Base-by-base conservation (phyloP, 257 asterid genomes). In the Gentiana macrophylla region DNA sequence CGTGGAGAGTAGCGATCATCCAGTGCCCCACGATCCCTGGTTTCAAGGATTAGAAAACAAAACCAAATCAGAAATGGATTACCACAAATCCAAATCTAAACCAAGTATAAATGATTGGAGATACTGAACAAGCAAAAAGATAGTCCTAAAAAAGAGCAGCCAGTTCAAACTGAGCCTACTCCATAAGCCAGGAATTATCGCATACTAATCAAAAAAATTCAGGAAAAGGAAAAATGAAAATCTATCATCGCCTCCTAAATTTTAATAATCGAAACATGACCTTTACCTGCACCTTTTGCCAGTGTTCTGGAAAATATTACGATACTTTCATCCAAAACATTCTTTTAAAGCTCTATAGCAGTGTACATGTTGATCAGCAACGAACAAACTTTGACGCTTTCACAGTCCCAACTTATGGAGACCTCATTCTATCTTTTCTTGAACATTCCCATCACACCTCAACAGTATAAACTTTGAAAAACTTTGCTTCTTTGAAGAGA, bases 401-500 rank as follows among this genome's bases (percentile, higher is more conserved):
- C 78, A 60, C 70, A 72, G 86, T 64, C 84, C 74, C 80, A 64
- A 77, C 82, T 70, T 71, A 63, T 64, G 78, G 74, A 76, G 52
- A 67, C 70, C 76, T 73, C 67, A 67, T 35, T 57, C 47, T 49
- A 63, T 65, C 77, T 62, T 79, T 82, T 75, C 75, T 72, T 67
- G 73, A 74, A 68, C 76, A 77, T 70, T 82, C 75, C 79, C 93
- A 77, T 61, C 79, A 76, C 64, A 78, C 76, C 74, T 65, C 94
- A 81, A 80, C 78, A 68, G 76, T 77, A 77, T 71, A 76, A 75
- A 79, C 86, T 74, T 80, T 79, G 78, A 73, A 80, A 81, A 70
- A 70, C 79, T 72, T 83, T 78, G 93, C 93, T 67, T 78, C 93
- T 71, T 83, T 80, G 92, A 78, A 79, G 92, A 74, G 74, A 86